These are phyloP conservation scores for Jaapia argillacea DNA, from an alignment of 768 basidiomycete genomes.

Conservation along the genomic window DNA sequence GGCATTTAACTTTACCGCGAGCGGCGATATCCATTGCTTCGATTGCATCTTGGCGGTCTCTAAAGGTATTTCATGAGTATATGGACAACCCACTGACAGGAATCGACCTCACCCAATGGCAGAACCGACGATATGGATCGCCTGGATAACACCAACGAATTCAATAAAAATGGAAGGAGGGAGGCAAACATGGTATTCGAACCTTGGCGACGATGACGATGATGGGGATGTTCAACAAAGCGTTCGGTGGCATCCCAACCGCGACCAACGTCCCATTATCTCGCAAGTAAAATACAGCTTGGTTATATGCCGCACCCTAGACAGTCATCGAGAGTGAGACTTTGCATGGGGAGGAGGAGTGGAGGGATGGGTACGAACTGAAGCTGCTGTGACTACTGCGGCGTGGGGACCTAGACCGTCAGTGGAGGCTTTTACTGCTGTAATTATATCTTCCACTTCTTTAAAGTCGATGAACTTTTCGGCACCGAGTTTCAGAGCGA, in stretches of 20 bases:
- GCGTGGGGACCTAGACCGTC: slow-evolving; percentile 37
- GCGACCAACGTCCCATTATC: slow-evolving; percentile 28
- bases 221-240: slow-evolving; percentile 19
- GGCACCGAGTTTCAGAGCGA: slow-evolving; percentile 28
- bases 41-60: slow-evolving; percentile 33
- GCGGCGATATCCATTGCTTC: slow-evolving; percentile 36
- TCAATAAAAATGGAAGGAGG: too few relatives aligned
- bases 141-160: too few relatives aligned
- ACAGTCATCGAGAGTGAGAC: background rate
- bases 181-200: too few relatives aligned
- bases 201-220: slow-evolving; percentile 21
- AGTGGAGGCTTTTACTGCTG: slow-evolving; percentile 24
- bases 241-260: slow-evolving; percentile 27
- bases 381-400: slow-evolving; percentile 14
- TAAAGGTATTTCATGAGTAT: slow-evolving; percentile 6
- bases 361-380: too few relatives aligned
- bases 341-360: too few relatives aligned
- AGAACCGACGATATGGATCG: background rate
- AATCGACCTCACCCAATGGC: background rate
- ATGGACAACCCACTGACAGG: background rate
- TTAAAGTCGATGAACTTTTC: slow-evolving; percentile 39
- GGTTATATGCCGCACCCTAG: slow-evolving; percentile 27
- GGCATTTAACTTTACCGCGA: slow-evolving; percentile 28
- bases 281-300: slow-evolving; percentile 36
- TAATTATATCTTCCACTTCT: slow-evolving; percentile 27